These are phyloP conservation scores for rapeseed (Brassica napus) DNA, from an alignment of 345 rosid genomes.

Conservation along the genomic window DNA sequence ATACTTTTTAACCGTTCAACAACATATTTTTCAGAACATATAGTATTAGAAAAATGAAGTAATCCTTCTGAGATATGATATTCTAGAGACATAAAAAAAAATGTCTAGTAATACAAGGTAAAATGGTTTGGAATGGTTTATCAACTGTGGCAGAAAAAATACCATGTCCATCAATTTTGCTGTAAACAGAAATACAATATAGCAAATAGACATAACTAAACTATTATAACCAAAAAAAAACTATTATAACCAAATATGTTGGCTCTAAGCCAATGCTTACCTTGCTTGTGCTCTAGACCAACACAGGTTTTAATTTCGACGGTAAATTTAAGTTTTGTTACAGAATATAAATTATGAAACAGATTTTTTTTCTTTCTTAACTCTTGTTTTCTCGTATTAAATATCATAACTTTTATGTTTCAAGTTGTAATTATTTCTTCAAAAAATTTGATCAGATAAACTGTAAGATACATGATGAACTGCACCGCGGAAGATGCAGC, in stretches of 20 bases:
- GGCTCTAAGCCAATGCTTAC: neutral
- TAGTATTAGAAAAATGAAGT: neutral
- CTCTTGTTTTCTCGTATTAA: neutral
- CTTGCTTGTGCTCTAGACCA: neutral
- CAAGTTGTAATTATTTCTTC: neutral
- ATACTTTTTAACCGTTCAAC: neutral
- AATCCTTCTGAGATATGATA: neutral
- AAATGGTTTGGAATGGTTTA: neutral
- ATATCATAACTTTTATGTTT: neutral
- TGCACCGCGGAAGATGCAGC: too few species aligned
- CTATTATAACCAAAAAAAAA: neutral
- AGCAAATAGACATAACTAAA: neutral
- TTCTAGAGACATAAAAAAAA: neutral
- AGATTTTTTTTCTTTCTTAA: neutral
- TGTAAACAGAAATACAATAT: neutral
- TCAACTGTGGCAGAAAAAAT: neutral
- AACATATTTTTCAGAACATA: neutral
- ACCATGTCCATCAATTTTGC: neutral
- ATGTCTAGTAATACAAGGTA: neutral
- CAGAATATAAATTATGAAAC: too few species aligned
- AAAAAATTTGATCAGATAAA: neutral
- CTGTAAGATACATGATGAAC: neutral
- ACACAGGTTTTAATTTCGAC: neutral
- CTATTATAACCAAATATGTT: neutral
- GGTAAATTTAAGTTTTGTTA: too few species aligned